Conservation (phyloP, 495 filamentous ascomycete genomes). For the Elaphomyces granulatus region DNA sequence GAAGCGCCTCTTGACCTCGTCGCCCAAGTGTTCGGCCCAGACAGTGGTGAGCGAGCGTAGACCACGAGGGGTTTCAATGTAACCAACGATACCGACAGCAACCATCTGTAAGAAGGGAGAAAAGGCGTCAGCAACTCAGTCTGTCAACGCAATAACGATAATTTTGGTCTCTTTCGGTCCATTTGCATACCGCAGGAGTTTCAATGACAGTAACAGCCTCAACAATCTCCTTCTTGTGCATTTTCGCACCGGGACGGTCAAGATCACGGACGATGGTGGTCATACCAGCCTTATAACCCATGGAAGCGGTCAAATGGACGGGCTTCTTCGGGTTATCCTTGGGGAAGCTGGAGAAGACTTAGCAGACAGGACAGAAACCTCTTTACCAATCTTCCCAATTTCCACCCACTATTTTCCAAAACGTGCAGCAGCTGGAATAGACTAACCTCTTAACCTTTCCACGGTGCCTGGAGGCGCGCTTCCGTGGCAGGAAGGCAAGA, state of each 20-base stretch:
- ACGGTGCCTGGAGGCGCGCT: constrained; percentile 90
- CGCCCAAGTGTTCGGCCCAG: constrained; percentile 97
- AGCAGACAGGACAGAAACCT: constrained; percentile 20
- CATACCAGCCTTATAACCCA: constrained; percentile 99
- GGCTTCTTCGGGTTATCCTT: constrained; percentile 99
- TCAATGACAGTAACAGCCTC: constrained; percentile 99
- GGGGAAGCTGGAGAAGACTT: constrained; percentile 64
- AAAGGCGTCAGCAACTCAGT: too few species aligned
- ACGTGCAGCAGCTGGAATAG: constrained; percentile 5
- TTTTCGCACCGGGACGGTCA: constrained; percentile 97
- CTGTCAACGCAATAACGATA: too few species aligned
- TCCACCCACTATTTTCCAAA: too few species aligned
- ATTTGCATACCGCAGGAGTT: constrained; percentile 84
- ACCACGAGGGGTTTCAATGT: constrained; percentile 99
- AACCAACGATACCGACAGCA: constrained; percentile 97
- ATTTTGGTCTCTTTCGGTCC: too few species aligned
- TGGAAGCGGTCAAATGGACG: constrained; percentile 93
- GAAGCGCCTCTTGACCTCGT: constrained; percentile 98
- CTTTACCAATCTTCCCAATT: constrained; percentile 1
- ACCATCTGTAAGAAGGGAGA: constrained; percentile 70
- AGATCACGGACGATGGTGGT: constrained; percentile 99
- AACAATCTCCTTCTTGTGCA: constrained; percentile 99
- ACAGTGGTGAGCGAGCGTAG: constrained; percentile 98
- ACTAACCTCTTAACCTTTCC: constrained; percentile 97
- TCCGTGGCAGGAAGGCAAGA: constrained; percentile 90